Conservation (phyloP, 345 rosid species). For the Cardamine chenopodiifolia region DNA sequence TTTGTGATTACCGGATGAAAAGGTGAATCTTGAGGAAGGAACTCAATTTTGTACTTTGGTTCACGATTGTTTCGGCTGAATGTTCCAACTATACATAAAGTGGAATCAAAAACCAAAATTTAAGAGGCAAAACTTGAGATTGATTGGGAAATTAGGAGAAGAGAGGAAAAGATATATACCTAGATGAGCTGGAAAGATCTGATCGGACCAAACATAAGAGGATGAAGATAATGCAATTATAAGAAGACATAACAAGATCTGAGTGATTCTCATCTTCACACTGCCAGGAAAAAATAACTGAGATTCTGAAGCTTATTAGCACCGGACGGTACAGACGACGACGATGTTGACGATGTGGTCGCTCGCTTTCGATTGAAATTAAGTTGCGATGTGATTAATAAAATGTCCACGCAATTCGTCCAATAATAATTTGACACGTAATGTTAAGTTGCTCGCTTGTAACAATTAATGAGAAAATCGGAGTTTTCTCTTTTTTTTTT, state of each 20-base stretch:
- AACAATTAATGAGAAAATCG: too few relatives aligned
- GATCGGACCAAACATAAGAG: constrained; percentile 54
- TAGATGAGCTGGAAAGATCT: constrained; percentile 65
- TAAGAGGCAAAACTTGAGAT: background rate
- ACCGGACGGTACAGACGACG: constrained; percentile 5
- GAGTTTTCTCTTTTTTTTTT: too few relatives aligned
- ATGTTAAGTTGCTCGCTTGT: background rate
- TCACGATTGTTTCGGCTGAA: constrained; percentile 74
- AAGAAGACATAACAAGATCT: constrained; percentile 31
- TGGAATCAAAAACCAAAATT: background rate
- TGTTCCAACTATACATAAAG: constrained; percentile 52
- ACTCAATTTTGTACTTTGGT: constrained; percentile 78
- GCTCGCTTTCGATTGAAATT: background rate
- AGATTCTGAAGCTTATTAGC: background rate
- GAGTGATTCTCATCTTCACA: constrained; percentile 27
- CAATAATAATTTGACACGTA: background rate
- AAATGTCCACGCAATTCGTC: background rate
- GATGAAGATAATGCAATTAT: constrained; percentile 36
- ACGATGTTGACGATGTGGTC: too few relatives aligned
- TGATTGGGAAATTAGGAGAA: background rate
- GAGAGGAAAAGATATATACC: constrained; percentile 47
- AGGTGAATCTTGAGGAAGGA: constrained; percentile 67
- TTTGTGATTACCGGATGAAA: constrained; percentile 66
- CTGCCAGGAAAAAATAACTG: background rate
- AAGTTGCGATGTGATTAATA: background rate